Base-by-base conservation (phyloP, 805 yeast species). In the Kuraishia ogatae region DNA sequence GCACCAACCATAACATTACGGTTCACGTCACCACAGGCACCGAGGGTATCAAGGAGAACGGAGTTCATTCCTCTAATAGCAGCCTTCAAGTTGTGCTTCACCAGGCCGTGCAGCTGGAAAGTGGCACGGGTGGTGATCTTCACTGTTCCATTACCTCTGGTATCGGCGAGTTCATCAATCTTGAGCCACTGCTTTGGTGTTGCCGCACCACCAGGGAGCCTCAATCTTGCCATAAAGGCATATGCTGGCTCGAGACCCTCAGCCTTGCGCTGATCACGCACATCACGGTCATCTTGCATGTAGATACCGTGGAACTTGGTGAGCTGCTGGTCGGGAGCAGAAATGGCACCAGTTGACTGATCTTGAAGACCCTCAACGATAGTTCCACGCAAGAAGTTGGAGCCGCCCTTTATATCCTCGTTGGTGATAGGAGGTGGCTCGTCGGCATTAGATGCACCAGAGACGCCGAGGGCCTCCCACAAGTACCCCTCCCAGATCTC, bases 21-120 rank as follows among this genome's bases (percentile, higher is more conserved):
- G 75, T 89, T 89, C 50, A 93, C 98, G 75, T 93, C 98, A 77
- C 98, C 98, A 78, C 97, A 93, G 1, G 98, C 98, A 57, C 96
- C 98, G 57, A 93, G 80, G 8, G 97, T 92, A 68, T 94, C 98
- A 86, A 93, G 80, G 63, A 93, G 79, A 6, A 85, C 87, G 19
- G 96, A 76, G 69, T 93, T 93, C 85, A 93, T 91, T 46, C 93
- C 97, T 75, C 96, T 85, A 61, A 93, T 90, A 1, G 96, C 85
- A 10, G 94, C 89, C 71, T 89, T 91, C 71, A 93, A 77, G 66
- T 93, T 81, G 70, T 85, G 90, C 74, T 93, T 93, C 56, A 93
- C 88, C 57, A 93, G 82, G 71, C 98, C 98, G 66, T 93, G 98
- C 57, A 93, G 77, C 76, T 93, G 98, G 83, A 87, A 91, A 10